Base-by-base conservation (phyloP, 305 asterid genomes). In the Caryopteris hybrid region DNA sequence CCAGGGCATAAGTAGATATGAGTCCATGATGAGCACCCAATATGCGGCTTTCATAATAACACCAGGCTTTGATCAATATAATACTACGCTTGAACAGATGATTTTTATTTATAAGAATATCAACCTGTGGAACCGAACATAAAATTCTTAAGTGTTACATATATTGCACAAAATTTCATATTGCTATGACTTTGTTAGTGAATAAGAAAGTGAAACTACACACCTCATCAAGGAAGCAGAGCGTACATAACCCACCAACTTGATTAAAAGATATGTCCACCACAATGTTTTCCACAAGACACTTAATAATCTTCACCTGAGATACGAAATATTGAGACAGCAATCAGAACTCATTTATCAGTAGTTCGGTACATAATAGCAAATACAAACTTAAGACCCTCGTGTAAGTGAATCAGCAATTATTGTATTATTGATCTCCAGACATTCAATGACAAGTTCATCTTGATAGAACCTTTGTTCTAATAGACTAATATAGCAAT, bases 11-110 rank as follows among this genome's bases (percentile, higher is more conserved):
- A 41, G 99, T 94, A 56, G 99, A 94, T 74, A 94, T 89, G 31
- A 94, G 91, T 63, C 99, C 99, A 50, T 94, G 99, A 75, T 91
- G 97, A 68, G 99, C 99, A 70, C 99, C 99, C 78, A 94, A 76
- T 81, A 94, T 81, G 36, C 99, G 98, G 77, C 99, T 94, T 84
- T 94, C 99, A 46, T 94, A 94, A 71, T 94, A 94, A 74, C 99
- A 94, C 99, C 99, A 94, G 0, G 99, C 99, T 81, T 94, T 94
- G 31, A 94, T 91, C 83, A 94, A 75, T 68, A 94, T 94, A 72
- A 94, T 86, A 74, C 99, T 94, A 48, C 98, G 96, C 82, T 94
- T 94, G 82, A 94, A 94, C 67, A 94, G 81, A 79, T 94, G 96
- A 78, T 89, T 84, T 79, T 91, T 90, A 56, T 78, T 82, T 81